Base-by-base conservation (phyloP, 75 land plant genomes). In the Larix kaempferi region DNA sequence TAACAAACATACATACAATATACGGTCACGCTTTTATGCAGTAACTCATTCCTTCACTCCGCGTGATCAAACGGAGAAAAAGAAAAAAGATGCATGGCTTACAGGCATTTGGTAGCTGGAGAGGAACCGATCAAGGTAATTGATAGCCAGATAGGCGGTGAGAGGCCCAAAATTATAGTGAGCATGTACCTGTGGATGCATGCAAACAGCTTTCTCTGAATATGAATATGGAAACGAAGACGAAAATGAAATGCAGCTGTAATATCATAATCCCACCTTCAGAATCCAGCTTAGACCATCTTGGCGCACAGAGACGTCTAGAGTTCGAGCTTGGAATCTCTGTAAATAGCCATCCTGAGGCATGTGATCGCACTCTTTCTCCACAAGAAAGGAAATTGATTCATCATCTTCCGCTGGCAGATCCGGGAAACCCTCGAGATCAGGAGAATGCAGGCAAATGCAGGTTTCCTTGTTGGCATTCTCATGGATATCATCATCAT, bases 111-210 rank as follows among this genome's bases (percentile, higher is more conserved):
- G n/a, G 14, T 81, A 44, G 35, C 80, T 74, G 19, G 90, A 80
- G 6, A 91, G 80, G 71, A 92, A 94, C 37, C 91, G 86, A 78
- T 94, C 95, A 57, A 92, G 77, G 80, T 94, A 94, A 76, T 89
- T 92, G 37, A 92, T 88, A 73, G 91, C 82, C 21, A 90, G 82
- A 71, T 84, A 84, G 1, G 84, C 78, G n/a, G 95, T 92, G 74
- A 87, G 57, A 21, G 88, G 89, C 59, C 82, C 84, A 82, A 92
- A 94, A 19, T 82, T 76, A 79, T 88, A 88, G 82, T 79, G 82
- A 33, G 74, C 81, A 66, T 80, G 82, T 13, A 87, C 96, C 94
- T 92, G 4, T 39, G 41, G 41, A 4, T 3, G 41, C 33, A 29
- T 0, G 0, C 5, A 8, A 22, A 23, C 91, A 84, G 73, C 22